Evolutionary conservation across 2,329 filamentous ascomycete genomes (phyloP), one percentile per base, ranked within the genome.

Genomic region (Aureobasidium musti): DNA sequence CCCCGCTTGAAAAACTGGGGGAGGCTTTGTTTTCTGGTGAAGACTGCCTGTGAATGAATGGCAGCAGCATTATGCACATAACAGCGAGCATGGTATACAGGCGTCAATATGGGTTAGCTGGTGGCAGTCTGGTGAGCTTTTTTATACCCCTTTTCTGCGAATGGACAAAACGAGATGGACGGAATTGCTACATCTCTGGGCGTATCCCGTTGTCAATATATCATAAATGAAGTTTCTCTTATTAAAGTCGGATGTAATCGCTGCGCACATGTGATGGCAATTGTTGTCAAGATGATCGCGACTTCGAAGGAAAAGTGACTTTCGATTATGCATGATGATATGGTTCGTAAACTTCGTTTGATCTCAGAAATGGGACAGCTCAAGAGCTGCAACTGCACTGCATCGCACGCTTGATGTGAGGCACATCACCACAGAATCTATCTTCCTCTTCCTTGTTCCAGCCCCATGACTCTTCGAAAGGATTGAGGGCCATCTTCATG

Each of bases 301-400:
- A 28, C 17, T 30, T 5, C 3, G 2, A 19, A 3, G 6, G 14
- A 5, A 50, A 8, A 30, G 26, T 19, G 6, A 26, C 2, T 30
- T 50, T 30, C 3, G 14, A 52, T n/a, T 33, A 33, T 52, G 49
- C 49, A n/a, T 37, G 30, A n/a, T 37, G 14, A 28, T 57, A 28
- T 57, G n/a, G 23, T 41, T 41, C 35, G 35, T 52, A 33, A 3
- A 21, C 30, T 35, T 63, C 41, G 30, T 61, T 33, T 23, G 7
- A 17, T 61, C 26, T 61, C 10, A n/a, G 41, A 35, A 3, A 35
- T 26, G 14, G 11, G n/a, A 26, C 41, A 52, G 45, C 59, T 64
- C 61, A 64, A 26, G 94, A 97, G 76, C 92, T 97, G 79, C 95
- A 99, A 76, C 91, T 96, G 77, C 95, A 98, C 81, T 97, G 94